A percentile compares a stretch with the other conserved stretches of the same genome.
phyloP scores from a whole-genome alignment of 768 basidiomycete genomes.

The Tylopilus balloui region DNA sequence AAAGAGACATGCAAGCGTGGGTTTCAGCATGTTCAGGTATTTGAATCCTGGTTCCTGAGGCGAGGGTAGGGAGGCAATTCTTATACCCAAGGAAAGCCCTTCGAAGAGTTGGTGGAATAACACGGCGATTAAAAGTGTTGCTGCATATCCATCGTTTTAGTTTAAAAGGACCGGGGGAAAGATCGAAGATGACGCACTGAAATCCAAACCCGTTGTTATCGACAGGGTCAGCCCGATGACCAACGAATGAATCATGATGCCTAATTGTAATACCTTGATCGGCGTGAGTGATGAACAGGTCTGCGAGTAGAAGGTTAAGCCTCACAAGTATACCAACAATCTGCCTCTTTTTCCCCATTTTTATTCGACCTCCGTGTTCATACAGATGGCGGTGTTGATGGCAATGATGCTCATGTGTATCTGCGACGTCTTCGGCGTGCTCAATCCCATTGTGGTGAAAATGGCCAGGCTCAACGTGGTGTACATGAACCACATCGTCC shows the following conservation, averaged over 20 bases:
- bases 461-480: background rate
- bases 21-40: constrained; percentile 39
- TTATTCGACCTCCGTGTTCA: constrained; percentile 22
- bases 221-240: constrained; percentile 77
- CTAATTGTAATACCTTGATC: constrained; percentile 66
- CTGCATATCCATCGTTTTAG: constrained; percentile 31
- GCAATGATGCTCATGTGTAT: background rate
- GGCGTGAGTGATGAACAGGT: background rate
- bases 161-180: background rate
- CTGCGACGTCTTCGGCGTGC: background rate
- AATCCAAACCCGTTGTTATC: constrained; percentile 64
- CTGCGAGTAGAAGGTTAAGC: background rate
- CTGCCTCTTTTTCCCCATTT: constrained; percentile 54
- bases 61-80: constrained; percentile 65
- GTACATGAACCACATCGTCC: background rate
- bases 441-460: constrained; percentile 12
- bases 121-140: constrained; percentile 69
- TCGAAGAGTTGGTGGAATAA: constrained; percentile 84
- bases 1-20: constrained; percentile 56
- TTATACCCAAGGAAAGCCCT: constrained; percentile 76
- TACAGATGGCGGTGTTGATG: background rate
- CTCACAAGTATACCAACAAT: constrained; percentile 69
- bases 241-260: constrained; percentile 83
- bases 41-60: constrained; percentile 19
- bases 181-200: constrained; percentile 45